phyloP scores from a whole-genome alignment of 179 eudicot genomes.

The Nepenthes alata region DNA sequence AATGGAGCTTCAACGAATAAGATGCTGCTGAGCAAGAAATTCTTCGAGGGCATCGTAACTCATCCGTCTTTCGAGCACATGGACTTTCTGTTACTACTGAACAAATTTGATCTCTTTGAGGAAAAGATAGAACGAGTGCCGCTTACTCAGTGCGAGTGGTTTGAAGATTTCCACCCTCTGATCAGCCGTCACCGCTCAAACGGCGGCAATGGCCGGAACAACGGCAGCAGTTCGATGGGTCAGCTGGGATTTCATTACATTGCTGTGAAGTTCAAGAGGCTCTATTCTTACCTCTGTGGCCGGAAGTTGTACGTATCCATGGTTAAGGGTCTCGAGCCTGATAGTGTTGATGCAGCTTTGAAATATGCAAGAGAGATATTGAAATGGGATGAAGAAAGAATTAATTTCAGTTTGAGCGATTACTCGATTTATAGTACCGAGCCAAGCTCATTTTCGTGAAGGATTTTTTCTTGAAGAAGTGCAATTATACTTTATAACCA shows the following conservation, averaged over 20 bases:
- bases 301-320: conserved; percentile 60
- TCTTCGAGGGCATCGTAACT: conserved; percentile 68
- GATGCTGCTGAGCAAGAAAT: conserved; percentile 64
- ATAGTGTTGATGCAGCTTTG: conserved; percentile 63
- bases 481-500: too few species aligned
- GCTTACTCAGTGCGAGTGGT: conserved; percentile 78
- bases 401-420: conserved; percentile 49
- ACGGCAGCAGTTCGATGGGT: conserved; percentile 58
- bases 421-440: conserved; percentile 64
- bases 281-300: conserved; percentile 56
- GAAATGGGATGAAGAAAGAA: conserved; percentile 91
- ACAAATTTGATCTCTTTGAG: conserved; percentile 71
- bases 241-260: conserved; percentile 77
- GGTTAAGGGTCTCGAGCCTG: conserved; percentile 69
- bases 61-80: conserved; percentile 78
- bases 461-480: too few species aligned
- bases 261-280: conserved; percentile 88
- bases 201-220: conserved; percentile 32
- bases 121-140: conserved; percentile 67
- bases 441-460: conserved; percentile 28
- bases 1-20: conserved; percentile 52
- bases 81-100: conserved; percentile 74
- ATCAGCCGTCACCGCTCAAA: conserved; percentile 47
- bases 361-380: conserved; percentile 73
- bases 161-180: conserved; percentile 77